Percentiles rank a stretch among this genome's conserved stretches.
These are phyloP conservation scores for Cyberlindnera nakhonratchasimensis DNA, from an alignment of 805 yeast genomes.

Conservation along the genomic window DNA sequence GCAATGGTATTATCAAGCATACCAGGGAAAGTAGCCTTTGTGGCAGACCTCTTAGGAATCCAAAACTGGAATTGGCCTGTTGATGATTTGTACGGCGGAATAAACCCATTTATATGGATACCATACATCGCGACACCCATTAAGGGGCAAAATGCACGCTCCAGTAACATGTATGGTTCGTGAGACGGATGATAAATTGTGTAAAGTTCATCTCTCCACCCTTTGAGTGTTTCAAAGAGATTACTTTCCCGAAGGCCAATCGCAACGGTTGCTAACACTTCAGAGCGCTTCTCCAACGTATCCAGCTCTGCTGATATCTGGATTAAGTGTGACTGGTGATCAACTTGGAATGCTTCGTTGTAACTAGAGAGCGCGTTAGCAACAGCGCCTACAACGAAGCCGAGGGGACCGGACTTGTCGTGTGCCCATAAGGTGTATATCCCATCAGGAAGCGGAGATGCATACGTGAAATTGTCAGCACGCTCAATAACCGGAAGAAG, in stretches of 20 bases:
- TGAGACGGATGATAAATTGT: slow-evolving; percentile 57
- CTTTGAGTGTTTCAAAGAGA: slow-evolving; percentile 42
- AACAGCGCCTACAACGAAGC: slow-evolving; percentile 15
- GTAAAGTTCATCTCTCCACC: slow-evolving; percentile 88
- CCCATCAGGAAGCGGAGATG: not conserved
- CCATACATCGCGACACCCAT: slow-evolving; percentile 91
- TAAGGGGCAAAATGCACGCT: slow-evolving; percentile 76
- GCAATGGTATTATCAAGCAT: slow-evolving; percentile 93
- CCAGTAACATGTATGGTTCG: slow-evolving; percentile 63
- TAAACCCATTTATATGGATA: slow-evolving; percentile 79
- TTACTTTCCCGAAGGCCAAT: slow-evolving; percentile 34
- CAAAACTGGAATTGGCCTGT: slow-evolving; percentile 55
- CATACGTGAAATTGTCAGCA: slow-evolving; percentile 28
- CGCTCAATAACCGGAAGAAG: slow-evolving; percentile 18
- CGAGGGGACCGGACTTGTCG: slow-evolving; percentile 17
- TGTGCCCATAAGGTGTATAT: slow-evolving; percentile 17
- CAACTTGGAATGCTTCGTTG: slow-evolving; percentile 23
- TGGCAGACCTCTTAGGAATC: slow-evolving; percentile 78
- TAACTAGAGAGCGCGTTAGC: slow-evolving; percentile 10
- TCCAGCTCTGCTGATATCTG: slow-evolving; percentile 30
- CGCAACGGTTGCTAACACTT: slow-evolving; percentile 43
- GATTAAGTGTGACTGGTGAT: slow-evolving; percentile 26
- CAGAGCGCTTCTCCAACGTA: slow-evolving; percentile 40
- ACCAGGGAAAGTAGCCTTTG: slow-evolving; percentile 86
- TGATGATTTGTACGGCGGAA: slow-evolving; percentile 39